phyloP scores from a whole-genome alignment of 2,329 filamentous ascomycete species.

The Fusarium sp. region DNA sequence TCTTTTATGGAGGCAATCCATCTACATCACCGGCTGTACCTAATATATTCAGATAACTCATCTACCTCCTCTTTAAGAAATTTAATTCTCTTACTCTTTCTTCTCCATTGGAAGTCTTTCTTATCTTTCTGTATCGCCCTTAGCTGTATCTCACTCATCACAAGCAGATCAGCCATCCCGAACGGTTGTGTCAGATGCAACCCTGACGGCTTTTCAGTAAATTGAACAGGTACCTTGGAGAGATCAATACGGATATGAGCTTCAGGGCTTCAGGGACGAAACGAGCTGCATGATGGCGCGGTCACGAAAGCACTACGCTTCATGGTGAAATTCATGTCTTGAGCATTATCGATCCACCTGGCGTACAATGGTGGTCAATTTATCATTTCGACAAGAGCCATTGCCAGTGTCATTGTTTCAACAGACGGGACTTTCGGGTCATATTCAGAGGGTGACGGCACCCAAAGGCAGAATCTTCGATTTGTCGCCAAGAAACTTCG shows the following conservation, averaged over 20 bases:
- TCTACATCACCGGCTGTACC: not conserved
- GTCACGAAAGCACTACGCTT: conserved; percentile 5
- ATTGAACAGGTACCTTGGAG: conserved; percentile 31
- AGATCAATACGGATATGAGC: conserved; percentile 10
- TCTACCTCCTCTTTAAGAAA: conserved; percentile 21
- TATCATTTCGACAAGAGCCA: conserved; percentile 19
- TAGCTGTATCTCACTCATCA: not conserved
- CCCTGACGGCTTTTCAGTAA: conserved; percentile 4
- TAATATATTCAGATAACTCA: conserved; percentile 6
- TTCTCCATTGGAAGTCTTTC: conserved; percentile 3
- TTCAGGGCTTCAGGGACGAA: not conserved
- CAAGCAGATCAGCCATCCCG: conserved; percentile 8
- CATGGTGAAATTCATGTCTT: not conserved
- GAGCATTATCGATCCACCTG: conserved; percentile 8
- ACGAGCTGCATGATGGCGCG: conserved; percentile 6
- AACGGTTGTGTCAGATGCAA: conserved; percentile 10
- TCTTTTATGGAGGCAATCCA: conserved; percentile 9
- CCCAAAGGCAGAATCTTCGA: conserved; percentile 73
- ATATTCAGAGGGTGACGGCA: conserved; percentile 55
- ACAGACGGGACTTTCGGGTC: conserved; percentile 1
- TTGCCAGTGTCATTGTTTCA: conserved; percentile 27
- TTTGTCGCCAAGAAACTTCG: conserved; percentile 72
- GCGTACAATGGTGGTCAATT: conserved; percentile 43
- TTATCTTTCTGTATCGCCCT: conserved; percentile 1
- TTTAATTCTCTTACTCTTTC: conserved; percentile 5